Conservation (phyloP, 225 moss, liverwort and hornwort genomes). For the Bryum argenteum region DNA sequence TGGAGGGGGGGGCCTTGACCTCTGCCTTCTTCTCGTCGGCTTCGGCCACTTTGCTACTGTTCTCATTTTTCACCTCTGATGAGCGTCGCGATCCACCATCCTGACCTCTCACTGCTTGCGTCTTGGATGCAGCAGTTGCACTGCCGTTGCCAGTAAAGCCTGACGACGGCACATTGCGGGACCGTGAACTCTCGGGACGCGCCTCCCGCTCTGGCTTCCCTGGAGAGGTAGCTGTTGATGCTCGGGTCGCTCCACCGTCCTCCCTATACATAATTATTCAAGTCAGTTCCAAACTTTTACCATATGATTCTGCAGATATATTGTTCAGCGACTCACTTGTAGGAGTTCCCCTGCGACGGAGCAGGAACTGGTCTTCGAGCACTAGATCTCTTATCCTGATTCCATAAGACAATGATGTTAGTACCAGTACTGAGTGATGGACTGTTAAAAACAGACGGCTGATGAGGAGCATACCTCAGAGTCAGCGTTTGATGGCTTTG, state of each 20-base stretch:
- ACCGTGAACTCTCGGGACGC: slow-evolving; percentile 60
- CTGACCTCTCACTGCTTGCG: slow-evolving; percentile 55
- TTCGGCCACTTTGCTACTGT: slow-evolving; percentile 60
- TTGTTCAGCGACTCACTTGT: slow-evolving; percentile 41
- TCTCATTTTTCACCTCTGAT: slow-evolving; percentile 59
- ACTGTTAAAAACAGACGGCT: not conserved
- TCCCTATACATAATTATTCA: slow-evolving; percentile 38
- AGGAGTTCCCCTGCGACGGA: slow-evolving; percentile 34
- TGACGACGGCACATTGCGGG: slow-evolving; percentile 50
- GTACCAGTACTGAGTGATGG: not conserved
- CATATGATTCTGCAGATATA: not conserved
- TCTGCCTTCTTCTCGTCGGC: slow-evolving; percentile 73
- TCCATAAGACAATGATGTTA: slow-evolving; percentile 11
- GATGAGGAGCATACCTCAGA: slow-evolving; percentile 59
- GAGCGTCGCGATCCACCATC: slow-evolving; percentile 61
- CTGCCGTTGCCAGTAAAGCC: slow-evolving; percentile 64
- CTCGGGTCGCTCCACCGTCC: slow-evolving; percentile 50
- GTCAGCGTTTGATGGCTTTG: slow-evolving; percentile 60
- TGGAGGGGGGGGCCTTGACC: slow-evolving; percentile 65
- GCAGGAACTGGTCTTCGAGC: slow-evolving; percentile 45
- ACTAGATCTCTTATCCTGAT: slow-evolving; percentile 48
- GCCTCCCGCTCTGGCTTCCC: slow-evolving; percentile 54
- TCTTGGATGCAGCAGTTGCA: slow-evolving; percentile 53
- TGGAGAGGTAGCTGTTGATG: slow-evolving; percentile 54
- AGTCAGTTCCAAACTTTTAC: slow-evolving; percentile 11